Base-by-base conservation (phyloP, 2,329 filamentous ascomycete genomes). In the Niveomyces coronatus region DNA sequence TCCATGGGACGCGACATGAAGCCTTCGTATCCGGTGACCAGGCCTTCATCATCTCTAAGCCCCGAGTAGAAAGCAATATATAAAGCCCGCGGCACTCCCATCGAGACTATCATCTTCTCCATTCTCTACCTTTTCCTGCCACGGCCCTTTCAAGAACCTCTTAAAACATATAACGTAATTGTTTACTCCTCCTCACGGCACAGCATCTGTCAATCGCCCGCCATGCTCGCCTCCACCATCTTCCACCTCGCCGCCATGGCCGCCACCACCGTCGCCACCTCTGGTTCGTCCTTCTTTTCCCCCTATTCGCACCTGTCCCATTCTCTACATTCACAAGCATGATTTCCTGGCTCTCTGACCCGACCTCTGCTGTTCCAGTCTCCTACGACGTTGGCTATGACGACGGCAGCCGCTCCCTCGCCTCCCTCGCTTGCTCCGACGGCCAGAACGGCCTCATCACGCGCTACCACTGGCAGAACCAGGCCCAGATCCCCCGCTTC, bases 371-470 rank as follows among this genome's bases (percentile, higher is more conserved):
- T 50, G 37, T 52, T 42, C 35, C n/a, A 57, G 81, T 87, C 52
- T 80, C 79, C 46, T 89, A 79, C 60, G 83, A 88, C 61, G 61
- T 63, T 15, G 76, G 70, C 53, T 91, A 85, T 62, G 83, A 88
- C 53, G 63, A 79, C 45, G 55, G 55, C 31, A 47, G 47, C 43
- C 70, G 76, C 41, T 65, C 71, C 31, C 56, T 88, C 39, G 65
- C 60, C 23, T 56, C 52, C 5, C 68, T 86, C 31, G 56, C 77
- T 44, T 86, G 81, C 71, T 81, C 75, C 22, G 75, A 85, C 52
- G 81, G 81, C 39, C 32, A 45, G 44, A 79, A 84, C 58, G 81
- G 81, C 41, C 68, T 85, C 44, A 73, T 74, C 45, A 76, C 70
- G 49, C 70, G 65, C 50, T 74, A 74, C 61, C 66, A 66, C 49